A percentile compares a stretch with the other conserved stretches of the same genome.
Conservation (phyloP, 345 rosid genomes). For the Hirschfeldia incana region DNA sequence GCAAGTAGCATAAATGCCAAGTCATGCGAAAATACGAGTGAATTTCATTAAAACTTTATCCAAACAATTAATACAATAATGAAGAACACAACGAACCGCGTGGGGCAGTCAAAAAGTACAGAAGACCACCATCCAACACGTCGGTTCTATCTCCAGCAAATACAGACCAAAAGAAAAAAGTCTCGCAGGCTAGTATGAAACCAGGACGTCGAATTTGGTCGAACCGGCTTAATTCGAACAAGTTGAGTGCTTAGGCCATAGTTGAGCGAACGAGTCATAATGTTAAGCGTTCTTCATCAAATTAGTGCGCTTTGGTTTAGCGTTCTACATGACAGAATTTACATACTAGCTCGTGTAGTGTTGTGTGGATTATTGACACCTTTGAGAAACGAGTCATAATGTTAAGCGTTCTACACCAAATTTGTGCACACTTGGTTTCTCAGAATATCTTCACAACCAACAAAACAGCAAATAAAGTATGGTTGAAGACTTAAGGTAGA, state of each 20-base stretch:
- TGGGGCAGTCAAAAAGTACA: slow-evolving; percentile 17
- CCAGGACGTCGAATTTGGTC: slow-evolving; percentile 3
- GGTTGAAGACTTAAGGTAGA: no score
- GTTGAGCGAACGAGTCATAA: not conserved
- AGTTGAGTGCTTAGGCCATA: not conserved
- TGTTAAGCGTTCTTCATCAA: no score
- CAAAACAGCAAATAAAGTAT: no score
- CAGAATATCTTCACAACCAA: no score
- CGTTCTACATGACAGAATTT: no score
- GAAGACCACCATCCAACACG: not conserved
- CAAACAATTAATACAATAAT: not conserved
- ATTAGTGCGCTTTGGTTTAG: no score
- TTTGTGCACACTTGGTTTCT: no score
- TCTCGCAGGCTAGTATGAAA: not conserved
- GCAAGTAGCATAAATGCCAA: not conserved
- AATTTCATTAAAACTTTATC: slow-evolving; percentile 1
- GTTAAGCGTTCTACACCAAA: no score
- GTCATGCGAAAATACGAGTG: slow-evolving; percentile 29
- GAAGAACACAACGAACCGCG: slow-evolving; percentile 4
- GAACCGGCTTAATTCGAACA: not conserved
- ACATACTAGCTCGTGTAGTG: no score
- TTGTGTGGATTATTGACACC: no score
- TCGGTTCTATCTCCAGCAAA: slow-evolving; percentile 8
- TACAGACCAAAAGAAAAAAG: not conserved
- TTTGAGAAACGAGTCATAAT: no score